Evolutionary conservation across 352 stramenopile species (phyloP).

Genomic region (Globisporangium perplexum): DNA sequence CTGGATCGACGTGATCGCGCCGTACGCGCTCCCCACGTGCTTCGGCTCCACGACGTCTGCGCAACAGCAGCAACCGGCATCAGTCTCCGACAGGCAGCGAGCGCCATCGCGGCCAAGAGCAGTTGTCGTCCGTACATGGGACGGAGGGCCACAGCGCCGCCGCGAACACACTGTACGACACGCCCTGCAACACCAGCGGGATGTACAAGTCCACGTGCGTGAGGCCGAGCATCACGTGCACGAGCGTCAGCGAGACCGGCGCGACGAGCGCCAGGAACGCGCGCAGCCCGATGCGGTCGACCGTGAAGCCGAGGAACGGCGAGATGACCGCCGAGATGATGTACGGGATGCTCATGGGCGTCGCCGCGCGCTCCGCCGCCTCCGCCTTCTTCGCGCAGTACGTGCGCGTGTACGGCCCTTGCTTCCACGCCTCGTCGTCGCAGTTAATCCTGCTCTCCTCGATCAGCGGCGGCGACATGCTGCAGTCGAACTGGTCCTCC

Average conservation of each 20-base stretch:
- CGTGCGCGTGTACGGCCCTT: constrained; percentile 43
- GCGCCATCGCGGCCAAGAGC: too few relatives aligned
- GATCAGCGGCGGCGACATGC: constrained; percentile 50
- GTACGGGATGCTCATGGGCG: constrained; percentile 92
- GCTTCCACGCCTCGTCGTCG: constrained; percentile 69
- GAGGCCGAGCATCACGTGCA: constrained; percentile 86
- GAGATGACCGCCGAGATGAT: constrained; percentile 89
- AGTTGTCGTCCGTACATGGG: constrained; percentile 59
- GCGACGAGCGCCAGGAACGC: constrained; percentile 81
- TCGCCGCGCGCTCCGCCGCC: constrained; percentile 65
- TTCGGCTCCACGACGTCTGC: constrained; percentile 83
- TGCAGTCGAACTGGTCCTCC: constrained; percentile 55
- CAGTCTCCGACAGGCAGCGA: background rate
- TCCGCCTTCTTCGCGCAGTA: constrained; percentile 66
- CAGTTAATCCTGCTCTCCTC: constrained; percentile 75
- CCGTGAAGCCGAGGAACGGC: constrained; percentile 87
- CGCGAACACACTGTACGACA: constrained; percentile 92
- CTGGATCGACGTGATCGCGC: constrained; percentile 91
- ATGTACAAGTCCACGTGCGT: constrained; percentile 69
- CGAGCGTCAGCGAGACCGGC: constrained; percentile 71
- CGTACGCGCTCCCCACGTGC: constrained; percentile 89
- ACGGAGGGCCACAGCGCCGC: constrained; percentile 91
- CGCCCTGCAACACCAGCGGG: constrained; percentile 86
- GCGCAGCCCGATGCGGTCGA: constrained; percentile 86
- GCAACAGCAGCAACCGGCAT: background rate